phyloP scores from a whole-genome alignment of 2,329 filamentous ascomycete genomes.

The Hysterium pulicare region DNA sequence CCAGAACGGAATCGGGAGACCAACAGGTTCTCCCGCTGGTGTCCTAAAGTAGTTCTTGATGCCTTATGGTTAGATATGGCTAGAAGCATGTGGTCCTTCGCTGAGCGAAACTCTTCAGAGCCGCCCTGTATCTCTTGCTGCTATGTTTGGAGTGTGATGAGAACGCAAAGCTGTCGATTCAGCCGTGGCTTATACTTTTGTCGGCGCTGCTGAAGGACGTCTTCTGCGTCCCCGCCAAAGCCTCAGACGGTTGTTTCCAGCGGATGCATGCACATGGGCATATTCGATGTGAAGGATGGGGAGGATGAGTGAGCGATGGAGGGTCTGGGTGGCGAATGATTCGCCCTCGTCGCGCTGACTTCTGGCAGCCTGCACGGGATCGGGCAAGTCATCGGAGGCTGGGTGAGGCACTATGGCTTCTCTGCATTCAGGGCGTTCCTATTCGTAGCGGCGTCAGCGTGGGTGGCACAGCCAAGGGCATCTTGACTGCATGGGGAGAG shows the following conservation, averaged over 20 bases:
- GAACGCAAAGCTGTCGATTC: too few relatives aligned
- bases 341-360: constrained; percentile 11
- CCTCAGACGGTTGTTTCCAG: neutral
- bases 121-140: neutral
- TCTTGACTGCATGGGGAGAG: neutral
- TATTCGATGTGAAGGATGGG: too few relatives aligned
- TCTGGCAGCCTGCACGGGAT: constrained; percentile 10
- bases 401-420: neutral
- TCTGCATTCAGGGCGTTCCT: neutral
- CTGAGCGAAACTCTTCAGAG: neutral
- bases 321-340: constrained; percentile 8
- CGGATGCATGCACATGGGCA: neutral
- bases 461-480: constrained; percentile 3
- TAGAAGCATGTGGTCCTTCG: neutral
- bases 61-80: neutral
- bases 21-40: neutral
- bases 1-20: neutral
- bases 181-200: neutral
- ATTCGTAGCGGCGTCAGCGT: constrained; percentile 7
- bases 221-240: neutral
- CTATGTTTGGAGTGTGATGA: too few relatives aligned
- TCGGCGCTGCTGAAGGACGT: neutral
- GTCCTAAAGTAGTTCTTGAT: neutral
- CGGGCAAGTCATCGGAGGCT: constrained; percentile 11
- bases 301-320: neutral